Evolutionary conservation across 2,329 filamentous ascomycete species (phyloP), one percentile per base, ranked within the genome.

Genomic region (Diplodia scrobiculata): DNA sequence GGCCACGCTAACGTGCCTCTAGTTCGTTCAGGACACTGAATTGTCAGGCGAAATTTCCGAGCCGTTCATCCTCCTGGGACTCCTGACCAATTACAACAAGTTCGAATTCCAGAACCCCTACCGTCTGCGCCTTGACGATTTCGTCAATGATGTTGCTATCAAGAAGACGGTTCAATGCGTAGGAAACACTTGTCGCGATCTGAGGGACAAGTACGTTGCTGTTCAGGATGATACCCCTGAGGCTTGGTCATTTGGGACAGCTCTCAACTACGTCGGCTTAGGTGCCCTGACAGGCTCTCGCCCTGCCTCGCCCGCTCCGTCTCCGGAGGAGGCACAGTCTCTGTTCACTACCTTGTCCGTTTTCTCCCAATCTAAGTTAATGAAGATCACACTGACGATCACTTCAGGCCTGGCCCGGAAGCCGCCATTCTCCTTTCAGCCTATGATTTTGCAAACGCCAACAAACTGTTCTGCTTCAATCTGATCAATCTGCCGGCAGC

Each of bases 21-120:
- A 92, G 91, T 91, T 92, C 75, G 87, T 96, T 67, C 90, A 95
- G 80, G 91, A 96, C 70, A 85, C 88, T 52, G 88, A 92, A 68
- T 83, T 84, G 27, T 38, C 80, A 83, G 19, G 83, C 84, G 72
- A 86, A 86, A 67, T 85, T 64, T 62, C 91, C 51, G 86, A 91
- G 67, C 90, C 94, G 0, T 92, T 97, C 70, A 86, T 89, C 14
- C 84, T 98, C 10, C 83, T 97, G 21, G 94, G 94, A 13, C 83
- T 98, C 3, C 82, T 99, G 63, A 91, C 91, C 70, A 99, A 98
- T 79, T 98, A 98, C 84, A 98, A 99, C 84, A 99, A 98, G 77
- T 99, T 99, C 74, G 95, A 99, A 78, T 94, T 96, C 66, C 93
- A 97, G 75, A 99, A 99, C 72, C 94, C 94, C 0, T 99, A 99